phyloP scores from a whole-genome alignment of 73 alveolate genomes.

The Paramecium caudatum region DNA sequence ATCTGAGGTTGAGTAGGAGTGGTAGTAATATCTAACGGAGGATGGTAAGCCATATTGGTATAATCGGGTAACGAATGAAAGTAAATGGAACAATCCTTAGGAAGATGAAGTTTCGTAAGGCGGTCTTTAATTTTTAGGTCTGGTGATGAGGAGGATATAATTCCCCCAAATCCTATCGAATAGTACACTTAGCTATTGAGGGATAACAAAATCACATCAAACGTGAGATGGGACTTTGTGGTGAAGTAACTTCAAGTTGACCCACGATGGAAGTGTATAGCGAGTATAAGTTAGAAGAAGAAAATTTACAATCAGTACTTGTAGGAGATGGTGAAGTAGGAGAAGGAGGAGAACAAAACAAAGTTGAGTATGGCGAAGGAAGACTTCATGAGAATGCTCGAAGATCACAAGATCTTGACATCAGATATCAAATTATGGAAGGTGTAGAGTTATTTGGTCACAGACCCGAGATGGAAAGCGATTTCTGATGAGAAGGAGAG shows the following conservation, averaged over 20 bases:
- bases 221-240: conserved; percentile 35
- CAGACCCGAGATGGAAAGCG: conserved; percentile 67
- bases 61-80: conserved; percentile 17
- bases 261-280: conserved; percentile 60
- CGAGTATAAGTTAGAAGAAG: conserved; percentile 49
- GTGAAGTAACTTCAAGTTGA: conserved; percentile 36
- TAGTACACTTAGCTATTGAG: conserved; percentile 27
- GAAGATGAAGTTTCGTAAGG: conserved; percentile 19
- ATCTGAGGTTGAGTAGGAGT: conserved; percentile 50
- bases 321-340: conserved; percentile 9
- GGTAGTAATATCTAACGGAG: conserved; percentile 59
- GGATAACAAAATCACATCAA: conserved; percentile 49
- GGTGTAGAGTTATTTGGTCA: conserved; percentile 58
- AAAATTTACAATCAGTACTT: conserved; percentile 48
- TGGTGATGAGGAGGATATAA: conserved; percentile 41
- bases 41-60: conserved; percentile 69
- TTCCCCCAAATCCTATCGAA: conserved; percentile 55
- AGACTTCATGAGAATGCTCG: conserved; percentile 57
- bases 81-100: conserved; percentile 66
- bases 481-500: conserved; percentile 63
- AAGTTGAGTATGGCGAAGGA: conserved; percentile 43
- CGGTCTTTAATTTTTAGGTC: neutral
- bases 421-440: conserved; percentile 62
- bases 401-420: conserved; percentile 31
- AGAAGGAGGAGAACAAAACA: conserved; percentile 52